phyloP scores from a whole-genome alignment of 225 moss, liverwort and hornwort species.

The Polytrichum commune region DNA sequence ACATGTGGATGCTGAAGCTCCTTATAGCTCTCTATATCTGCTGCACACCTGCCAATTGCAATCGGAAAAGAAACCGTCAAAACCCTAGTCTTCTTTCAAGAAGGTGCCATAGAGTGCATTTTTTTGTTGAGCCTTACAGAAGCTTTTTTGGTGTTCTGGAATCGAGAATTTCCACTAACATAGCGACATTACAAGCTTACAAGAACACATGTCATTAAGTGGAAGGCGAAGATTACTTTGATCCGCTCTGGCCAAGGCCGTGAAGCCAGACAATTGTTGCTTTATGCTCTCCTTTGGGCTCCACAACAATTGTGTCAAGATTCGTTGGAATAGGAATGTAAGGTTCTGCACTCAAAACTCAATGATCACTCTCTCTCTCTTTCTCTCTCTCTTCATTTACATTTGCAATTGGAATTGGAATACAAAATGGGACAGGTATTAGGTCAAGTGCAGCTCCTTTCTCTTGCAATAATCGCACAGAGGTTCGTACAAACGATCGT shows the following conservation, averaged over 20 bases:
- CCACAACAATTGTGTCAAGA: conserved; percentile 9
- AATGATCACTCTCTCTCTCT: too few species aligned
- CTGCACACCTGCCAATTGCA: not conserved
- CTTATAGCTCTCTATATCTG: not conserved
- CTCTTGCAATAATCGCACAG: too few species aligned
- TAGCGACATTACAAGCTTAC: not conserved
- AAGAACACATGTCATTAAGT: not conserved
- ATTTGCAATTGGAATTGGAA: too few species aligned
- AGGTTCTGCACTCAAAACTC: too few species aligned
- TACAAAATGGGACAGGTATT: too few species aligned
- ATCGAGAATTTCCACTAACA: not conserved
- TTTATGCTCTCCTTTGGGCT: conserved; percentile 17
- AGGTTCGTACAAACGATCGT: too few species aligned
- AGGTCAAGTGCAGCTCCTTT: too few species aligned
- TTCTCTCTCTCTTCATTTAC: too few species aligned
- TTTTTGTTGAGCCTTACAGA: too few species aligned
- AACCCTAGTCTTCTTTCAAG: not conserved
- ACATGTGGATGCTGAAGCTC: not conserved
- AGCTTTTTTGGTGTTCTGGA: too few species aligned
- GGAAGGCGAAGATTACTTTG: conserved; percentile 4
- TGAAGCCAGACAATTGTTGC: conserved; percentile 17
- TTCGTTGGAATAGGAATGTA: not conserved
- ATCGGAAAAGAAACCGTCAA: not conserved
- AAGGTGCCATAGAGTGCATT: not conserved
- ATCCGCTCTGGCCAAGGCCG: conserved; percentile 13